These are phyloP conservation scores for Solanum gandarillasii DNA, from an alignment of 257 asterid genomes.

Conservation along the genomic window DNA sequence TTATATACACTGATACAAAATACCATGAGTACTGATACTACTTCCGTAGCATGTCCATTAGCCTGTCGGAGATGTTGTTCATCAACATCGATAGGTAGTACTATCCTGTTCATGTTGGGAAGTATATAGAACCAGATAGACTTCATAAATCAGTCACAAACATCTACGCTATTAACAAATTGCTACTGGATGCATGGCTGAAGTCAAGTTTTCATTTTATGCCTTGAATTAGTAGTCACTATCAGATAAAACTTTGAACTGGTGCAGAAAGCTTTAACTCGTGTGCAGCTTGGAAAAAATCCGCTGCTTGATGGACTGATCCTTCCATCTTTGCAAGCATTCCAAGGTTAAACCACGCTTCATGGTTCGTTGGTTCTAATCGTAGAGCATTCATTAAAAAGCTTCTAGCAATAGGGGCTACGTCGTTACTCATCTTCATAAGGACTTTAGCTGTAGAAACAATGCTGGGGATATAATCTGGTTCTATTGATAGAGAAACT, in stretches of 20 bases:
- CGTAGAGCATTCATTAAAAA: slow-evolving; percentile 71
- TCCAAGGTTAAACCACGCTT: slow-evolving; percentile 73
- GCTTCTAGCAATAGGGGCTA: slow-evolving; percentile 60
- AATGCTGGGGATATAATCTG: slow-evolving; percentile 70
- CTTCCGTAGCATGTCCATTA: background rate
- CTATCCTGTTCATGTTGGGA: background rate
- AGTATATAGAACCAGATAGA: background rate
- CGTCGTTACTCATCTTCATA: slow-evolving; percentile 33
- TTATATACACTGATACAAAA: background rate
- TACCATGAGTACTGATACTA: background rate
- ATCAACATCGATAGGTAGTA: background rate
- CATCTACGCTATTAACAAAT: background rate
- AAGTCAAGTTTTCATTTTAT: background rate
- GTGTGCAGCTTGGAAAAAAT: slow-evolving; percentile 83
- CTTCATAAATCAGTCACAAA: background rate
- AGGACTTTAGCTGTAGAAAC: slow-evolving; percentile 61
- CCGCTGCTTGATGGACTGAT: slow-evolving; percentile 57
- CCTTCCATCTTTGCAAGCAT: slow-evolving; percentile 59
- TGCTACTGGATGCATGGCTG: background rate
- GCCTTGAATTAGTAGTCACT: background rate
- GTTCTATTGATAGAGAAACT: slow-evolving; percentile 55
- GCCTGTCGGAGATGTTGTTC: background rate
- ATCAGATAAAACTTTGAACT: slow-evolving; percentile 36
- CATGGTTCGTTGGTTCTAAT: slow-evolving; percentile 66
- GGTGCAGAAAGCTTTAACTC: slow-evolving; percentile 82